Evolutionary conservation across 2,329 filamentous ascomycete species (phyloP).

Genomic region (Pseudocercospora vitis): DNA sequence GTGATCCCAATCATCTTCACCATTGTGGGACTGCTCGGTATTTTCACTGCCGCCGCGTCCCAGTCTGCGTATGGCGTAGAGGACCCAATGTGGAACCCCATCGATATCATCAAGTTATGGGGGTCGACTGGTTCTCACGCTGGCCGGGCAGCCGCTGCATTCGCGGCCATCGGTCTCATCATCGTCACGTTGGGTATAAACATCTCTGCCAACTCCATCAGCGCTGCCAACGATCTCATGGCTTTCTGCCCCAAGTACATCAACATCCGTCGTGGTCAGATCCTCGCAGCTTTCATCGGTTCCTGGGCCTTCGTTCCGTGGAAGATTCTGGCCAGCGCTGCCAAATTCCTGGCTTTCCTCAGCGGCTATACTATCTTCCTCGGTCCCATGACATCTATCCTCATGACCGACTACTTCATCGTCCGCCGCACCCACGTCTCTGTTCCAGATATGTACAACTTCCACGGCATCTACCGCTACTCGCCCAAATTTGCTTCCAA

Average conservation of each 20-base stretch:
- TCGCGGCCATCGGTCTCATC: conserved; percentile 47
- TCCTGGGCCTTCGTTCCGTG: conserved; percentile 43
- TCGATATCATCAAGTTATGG: conserved; percentile 40
- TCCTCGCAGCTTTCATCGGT: conserved; percentile 41
- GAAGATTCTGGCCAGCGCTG: conserved; percentile 40
- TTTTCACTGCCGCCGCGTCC: conserved; percentile 55
- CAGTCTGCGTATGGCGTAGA: conserved; percentile 53
- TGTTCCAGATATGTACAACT: conserved; percentile 54
- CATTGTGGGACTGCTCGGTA: conserved; percentile 49
- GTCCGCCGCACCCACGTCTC: conserved; percentile 52
- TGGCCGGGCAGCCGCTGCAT: conserved; percentile 32
- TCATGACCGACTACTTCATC: conserved; percentile 61
- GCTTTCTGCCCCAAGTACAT: conserved; percentile 54
- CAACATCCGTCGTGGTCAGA: conserved; percentile 43
- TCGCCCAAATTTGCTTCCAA: conserved; percentile 49
- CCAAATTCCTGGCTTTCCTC: conserved; percentile 50
- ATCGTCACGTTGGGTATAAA: conserved; percentile 54
- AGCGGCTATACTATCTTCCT: conserved; percentile 65
- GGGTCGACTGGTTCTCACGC: conserved; percentile 24
- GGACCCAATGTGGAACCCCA: conserved; percentile 40
- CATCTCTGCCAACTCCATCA: conserved; percentile 54
- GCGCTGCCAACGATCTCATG: conserved; percentile 55
- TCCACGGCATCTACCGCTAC: conserved; percentile 54
- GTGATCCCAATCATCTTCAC: conserved; percentile 53
- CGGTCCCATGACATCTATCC: conserved; percentile 61